phyloP scores from a whole-genome alignment of 2,329 filamentous ascomycete species.

The Xylariaceae sp. region DNA sequence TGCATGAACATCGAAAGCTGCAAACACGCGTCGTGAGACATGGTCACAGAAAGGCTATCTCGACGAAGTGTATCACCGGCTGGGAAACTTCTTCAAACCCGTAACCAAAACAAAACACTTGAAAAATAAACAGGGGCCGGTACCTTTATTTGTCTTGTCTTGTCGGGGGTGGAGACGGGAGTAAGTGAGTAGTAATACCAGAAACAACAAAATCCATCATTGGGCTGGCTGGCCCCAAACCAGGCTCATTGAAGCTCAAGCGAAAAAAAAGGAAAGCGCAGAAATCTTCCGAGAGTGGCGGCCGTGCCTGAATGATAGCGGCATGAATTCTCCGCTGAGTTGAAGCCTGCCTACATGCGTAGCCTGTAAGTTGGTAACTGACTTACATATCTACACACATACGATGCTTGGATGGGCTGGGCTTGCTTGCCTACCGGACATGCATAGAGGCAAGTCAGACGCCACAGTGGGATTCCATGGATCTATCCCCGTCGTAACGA shows the following conservation, averaged over 20 bases:
- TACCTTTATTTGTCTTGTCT: background rate
- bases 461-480: no score
- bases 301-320: slow-evolving; percentile 23
- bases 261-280: background rate
- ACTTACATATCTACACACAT: slow-evolving; percentile 2
- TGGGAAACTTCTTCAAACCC: background rate
- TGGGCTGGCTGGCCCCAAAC: slow-evolving; percentile 4
- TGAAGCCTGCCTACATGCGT: slow-evolving; percentile 12
- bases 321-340: slow-evolving; percentile 18
- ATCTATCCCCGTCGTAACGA: no score
- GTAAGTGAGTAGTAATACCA: background rate
- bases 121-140: background rate
- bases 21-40: slow-evolving; percentile 11
- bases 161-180: slow-evolving; percentile 5
- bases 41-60: slow-evolving; percentile 6
- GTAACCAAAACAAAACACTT: background rate
- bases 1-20: slow-evolving; percentile 5
- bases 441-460: background rate
- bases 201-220: background rate
- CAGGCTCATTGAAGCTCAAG: slow-evolving; percentile 4
- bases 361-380: background rate
- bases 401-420: slow-evolving; percentile 11
- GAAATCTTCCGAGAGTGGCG: slow-evolving; percentile 19
- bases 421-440: slow-evolving; percentile 7
- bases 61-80: slow-evolving; percentile 9